Evolutionary conservation across 2,329 filamentous ascomycete genomes (phyloP), one percentile per base, ranked within the genome.

Genomic region (Mollisiaceae sp.): DNA sequence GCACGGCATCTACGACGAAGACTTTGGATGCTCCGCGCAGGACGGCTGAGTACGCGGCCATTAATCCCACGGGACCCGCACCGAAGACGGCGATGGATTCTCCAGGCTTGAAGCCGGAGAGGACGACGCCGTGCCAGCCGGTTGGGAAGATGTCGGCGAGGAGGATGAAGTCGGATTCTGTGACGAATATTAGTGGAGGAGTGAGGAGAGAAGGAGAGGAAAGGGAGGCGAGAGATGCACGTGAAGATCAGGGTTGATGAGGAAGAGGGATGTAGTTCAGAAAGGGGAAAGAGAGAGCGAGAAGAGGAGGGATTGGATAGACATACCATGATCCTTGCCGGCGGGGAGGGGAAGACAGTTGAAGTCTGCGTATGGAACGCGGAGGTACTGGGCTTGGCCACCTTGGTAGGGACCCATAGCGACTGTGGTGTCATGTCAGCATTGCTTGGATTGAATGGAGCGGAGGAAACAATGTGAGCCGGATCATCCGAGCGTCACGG

Each of bases 371-470:
- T 86, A 90, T 0, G 88, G 88, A 1, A 90, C 84, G 3, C 86
- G 81, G 20, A 90, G 77, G 65, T 87, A 90, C 73, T 90, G 86
- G 2, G 87, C 88, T 73, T 96, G 92, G 8, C 85, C 91, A 58
- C 92, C 92, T 89, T 78, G 75, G 64, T 82, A 83, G 1, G 81
- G 81, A 0, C 86, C 86, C 85, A 86, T 86, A 12, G 83, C 79
- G n/a, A 89, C 35, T 50, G 4, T 18, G 43, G 18, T 4, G 39
- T 22, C 18, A 18, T 56, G 54, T 56, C 32, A 56, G 36, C 32
- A 55, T 55, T 32, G 41, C 9, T 45, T 45, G 41, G 9, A n/a
- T 12, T n/a, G n/a, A 9, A 11, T 45, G 41, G 18, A 45, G 15
- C 18, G 8, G 4, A 8, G 4, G 43, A 45, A 8, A 45, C 11